phyloP scores from a whole-genome alignment of 2,329 filamentous ascomycete species.

The Penicillium sp. region DNA sequence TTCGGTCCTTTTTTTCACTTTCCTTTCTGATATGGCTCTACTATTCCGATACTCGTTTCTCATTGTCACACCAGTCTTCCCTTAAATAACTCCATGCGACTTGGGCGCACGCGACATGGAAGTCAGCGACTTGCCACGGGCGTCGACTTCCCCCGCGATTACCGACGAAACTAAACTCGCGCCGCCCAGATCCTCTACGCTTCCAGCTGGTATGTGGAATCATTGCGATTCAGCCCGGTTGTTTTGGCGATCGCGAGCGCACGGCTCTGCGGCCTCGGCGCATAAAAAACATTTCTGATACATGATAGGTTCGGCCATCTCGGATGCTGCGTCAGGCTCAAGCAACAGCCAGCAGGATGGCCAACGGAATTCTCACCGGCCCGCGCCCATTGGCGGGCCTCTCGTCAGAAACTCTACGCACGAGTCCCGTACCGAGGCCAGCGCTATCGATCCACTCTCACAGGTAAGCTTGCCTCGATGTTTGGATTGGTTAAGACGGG shows the following conservation, averaged over 20 bases:
- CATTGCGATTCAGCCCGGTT: constrained; percentile 5
- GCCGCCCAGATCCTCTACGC: constrained; percentile 20
- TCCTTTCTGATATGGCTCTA: neutral
- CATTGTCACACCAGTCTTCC: neutral
- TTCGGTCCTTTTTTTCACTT: constrained; percentile 1
- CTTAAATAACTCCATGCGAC: constrained; percentile 23
- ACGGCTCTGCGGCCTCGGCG: neutral
- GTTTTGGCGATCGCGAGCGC: constrained; percentile 1
- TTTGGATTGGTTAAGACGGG: neutral
- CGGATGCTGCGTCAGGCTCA: constrained; percentile 33
- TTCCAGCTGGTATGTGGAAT: constrained; percentile 26
- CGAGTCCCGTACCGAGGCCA: constrained; percentile 35
- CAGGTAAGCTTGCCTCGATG: constrained; percentile 49
- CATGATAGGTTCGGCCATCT: constrained; percentile 26
- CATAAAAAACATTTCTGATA: neutral
- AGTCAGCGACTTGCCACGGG: constrained; percentile 29
- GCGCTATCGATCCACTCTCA: constrained; percentile 65
- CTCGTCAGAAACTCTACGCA: constrained; percentile 26
- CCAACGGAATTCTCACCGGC: constrained; percentile 22
- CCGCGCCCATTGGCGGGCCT: constrained; percentile 20
- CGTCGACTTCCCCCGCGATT: constrained; percentile 26
- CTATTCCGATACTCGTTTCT: neutral
- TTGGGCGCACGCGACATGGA: constrained; percentile 23
- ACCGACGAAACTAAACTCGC: constrained; percentile 22
- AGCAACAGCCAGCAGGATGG: constrained; percentile 30